Percentiles rank a stretch among this genome's conserved stretches.
Evolutionary conservation across 2,329 filamentous ascomycete genomes (phyloP).

Genomic region (Colletotrichum euphorbiae): DNA sequence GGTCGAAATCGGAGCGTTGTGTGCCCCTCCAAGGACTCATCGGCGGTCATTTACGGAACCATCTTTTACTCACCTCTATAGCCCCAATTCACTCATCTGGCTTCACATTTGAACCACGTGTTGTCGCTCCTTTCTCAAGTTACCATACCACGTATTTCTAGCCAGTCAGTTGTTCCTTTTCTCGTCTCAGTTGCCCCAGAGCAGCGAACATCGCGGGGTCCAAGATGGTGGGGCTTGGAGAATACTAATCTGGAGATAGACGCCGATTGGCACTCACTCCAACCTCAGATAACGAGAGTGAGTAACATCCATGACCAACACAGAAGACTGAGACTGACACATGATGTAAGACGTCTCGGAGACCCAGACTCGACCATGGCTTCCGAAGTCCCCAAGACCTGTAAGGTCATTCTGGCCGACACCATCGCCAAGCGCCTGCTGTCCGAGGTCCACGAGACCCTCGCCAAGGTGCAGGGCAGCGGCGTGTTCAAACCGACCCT

Average conservation of each 20-base stretch:
- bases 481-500: conserved; percentile 74
- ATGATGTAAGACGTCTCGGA: not conserved
- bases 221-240: conserved; percentile 35
- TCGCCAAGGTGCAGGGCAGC: conserved; percentile 75
- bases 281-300: conserved; percentile 12
- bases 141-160: not conserved
- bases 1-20: conserved; percentile 34
- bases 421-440: conserved; percentile 87
- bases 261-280: conserved; percentile 33
- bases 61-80: conserved; percentile 20
- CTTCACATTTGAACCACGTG: not conserved
- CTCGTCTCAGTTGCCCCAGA: not conserved
- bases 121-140: not conserved
- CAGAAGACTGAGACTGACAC: not conserved
- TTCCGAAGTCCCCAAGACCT: conserved; percentile 70
- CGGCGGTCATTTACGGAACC: conserved; percentile 20
- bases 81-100: not conserved
- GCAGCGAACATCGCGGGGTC: conserved; percentile 31
- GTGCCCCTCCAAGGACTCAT: conserved; percentile 37
- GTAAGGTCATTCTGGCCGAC: conserved; percentile 92
- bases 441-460: conserved; percentile 79
- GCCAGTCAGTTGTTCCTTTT: conserved; percentile 19
- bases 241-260: conserved; percentile 32
- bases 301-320: not conserved
- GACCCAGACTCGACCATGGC: conserved; percentile 49